A percentile compares a stretch with the other conserved stretches of the same genome.
Conservation (phyloP, 495 filamentous ascomycete genomes). For the Achaetomiella virescens region DNA sequence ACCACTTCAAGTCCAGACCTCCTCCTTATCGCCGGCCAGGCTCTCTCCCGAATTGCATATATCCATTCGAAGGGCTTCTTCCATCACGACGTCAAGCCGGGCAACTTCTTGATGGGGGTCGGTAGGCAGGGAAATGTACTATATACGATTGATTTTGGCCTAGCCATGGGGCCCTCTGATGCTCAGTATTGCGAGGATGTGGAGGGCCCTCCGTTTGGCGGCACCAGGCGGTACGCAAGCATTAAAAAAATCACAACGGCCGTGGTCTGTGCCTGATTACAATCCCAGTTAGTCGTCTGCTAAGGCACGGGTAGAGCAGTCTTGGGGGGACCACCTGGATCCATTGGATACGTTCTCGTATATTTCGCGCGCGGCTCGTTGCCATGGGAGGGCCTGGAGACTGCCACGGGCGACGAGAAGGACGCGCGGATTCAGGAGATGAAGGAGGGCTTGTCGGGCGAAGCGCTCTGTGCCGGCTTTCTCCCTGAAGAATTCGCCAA, state of each 20-base stretch:
- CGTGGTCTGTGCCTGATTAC: constrained; percentile 18
- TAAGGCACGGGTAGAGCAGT: constrained; percentile 35
- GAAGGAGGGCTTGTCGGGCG: constrained; percentile 21
- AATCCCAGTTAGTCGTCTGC: constrained; percentile 2
- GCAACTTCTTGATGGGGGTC: constrained; percentile 33
- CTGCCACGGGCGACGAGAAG: constrained; percentile 16
- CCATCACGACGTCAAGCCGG: constrained; percentile 36
- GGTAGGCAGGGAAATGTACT: constrained; percentile 29
- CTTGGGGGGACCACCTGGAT: constrained; percentile 37
- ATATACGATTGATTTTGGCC: constrained; percentile 29
- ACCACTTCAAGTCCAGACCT: no score
- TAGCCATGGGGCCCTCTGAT: constrained; percentile 18
- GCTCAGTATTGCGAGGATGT: constrained; percentile 3
- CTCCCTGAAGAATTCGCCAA: constrained; percentile 23
- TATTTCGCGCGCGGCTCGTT: constrained; percentile 36
- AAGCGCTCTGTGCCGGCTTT: constrained; percentile 18
- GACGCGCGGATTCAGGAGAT: constrained; percentile 16
- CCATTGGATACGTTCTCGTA: constrained; percentile 36
- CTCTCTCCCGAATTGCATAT: constrained; percentile 28
- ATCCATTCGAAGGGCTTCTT: constrained; percentile 31
- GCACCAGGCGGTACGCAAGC: constrained; percentile 24
- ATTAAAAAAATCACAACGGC: constrained; percentile 31
- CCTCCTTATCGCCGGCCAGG: constrained; percentile 35
- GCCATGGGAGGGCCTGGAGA: constrained; percentile 32
- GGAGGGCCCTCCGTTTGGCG: constrained; percentile 10